Conservation (phyloP, 805 yeast genomes). For the Myxozyma sirexii region DNA sequence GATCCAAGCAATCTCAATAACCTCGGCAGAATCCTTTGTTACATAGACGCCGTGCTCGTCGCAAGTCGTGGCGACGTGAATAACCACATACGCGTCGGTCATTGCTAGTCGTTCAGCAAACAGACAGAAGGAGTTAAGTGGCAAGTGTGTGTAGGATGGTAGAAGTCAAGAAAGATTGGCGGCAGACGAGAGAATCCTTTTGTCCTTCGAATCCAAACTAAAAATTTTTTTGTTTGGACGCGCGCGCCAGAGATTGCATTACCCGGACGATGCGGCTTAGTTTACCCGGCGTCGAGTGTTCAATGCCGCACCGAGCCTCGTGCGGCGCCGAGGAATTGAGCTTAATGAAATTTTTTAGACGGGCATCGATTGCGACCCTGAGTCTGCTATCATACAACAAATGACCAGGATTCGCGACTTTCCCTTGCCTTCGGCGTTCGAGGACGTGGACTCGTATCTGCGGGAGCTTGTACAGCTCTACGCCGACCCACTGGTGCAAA, state of each 20-base stretch:
- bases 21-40: constrained; percentile 67
- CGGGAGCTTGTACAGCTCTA: constrained; percentile 19
- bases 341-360: constrained; percentile 9
- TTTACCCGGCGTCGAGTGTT: not conserved
- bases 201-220: not conserved
- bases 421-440: constrained; percentile 28
- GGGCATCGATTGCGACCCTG: not conserved
- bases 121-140: not conserved
- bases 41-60: constrained; percentile 63
- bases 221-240: constrained; percentile 3
- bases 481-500: constrained; percentile 28
- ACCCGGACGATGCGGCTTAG: constrained; percentile 3
- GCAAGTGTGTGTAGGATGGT: not conserved
- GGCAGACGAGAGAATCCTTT: not conserved
- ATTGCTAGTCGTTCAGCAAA: constrained; percentile 36
- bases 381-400: not conserved
- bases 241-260: not conserved
- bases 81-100: constrained; percentile 62
- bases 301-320: not conserved
- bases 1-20: constrained; percentile 69
- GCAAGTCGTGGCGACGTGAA: constrained; percentile 65
- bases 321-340: not conserved
- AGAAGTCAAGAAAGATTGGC: not conserved
- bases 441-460: constrained; percentile 25
- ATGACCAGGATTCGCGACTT: constrained; percentile 14